Conservation (phyloP, 2,329 filamentous ascomycete species). For the Epichloe brachyelytri region DNA sequence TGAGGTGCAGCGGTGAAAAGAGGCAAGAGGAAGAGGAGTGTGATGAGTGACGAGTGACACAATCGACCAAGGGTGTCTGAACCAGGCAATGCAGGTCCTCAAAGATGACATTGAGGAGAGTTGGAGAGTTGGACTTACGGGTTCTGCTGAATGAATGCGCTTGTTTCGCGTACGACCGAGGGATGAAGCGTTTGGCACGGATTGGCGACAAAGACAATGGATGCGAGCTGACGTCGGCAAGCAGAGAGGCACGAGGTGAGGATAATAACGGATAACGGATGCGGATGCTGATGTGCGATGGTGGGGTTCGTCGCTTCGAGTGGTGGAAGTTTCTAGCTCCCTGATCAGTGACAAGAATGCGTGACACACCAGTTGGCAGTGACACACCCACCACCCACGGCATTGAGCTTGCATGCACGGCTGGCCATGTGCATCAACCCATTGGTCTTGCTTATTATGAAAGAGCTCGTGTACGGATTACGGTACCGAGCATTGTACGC, state of each 20-base stretch:
- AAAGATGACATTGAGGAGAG: not conserved
- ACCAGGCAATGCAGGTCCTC: too few species aligned
- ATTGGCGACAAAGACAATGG: too few species aligned
- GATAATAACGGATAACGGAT: not conserved
- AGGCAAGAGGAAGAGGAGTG: not conserved
- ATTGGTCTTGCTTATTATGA: not conserved
- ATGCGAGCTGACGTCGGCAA: too few species aligned
- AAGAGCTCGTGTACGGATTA: not conserved
- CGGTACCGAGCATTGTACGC: not conserved
- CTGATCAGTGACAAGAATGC: not conserved
- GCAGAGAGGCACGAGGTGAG: not conserved
- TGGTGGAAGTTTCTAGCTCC: slow-evolving; percentile 13
- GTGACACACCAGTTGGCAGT: too few species aligned
- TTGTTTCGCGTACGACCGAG: too few species aligned
- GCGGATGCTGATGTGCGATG: not conserved
- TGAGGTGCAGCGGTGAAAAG: not conserved
- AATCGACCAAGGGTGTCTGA: not conserved
- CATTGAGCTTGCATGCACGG: not conserved
- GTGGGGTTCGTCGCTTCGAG: not conserved
- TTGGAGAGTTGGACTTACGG: not conserved
- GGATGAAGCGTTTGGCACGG: too few species aligned
- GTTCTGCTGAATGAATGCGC: not conserved
- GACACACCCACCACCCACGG: too few species aligned
- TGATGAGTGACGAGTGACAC: not conserved
- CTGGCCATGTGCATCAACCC: not conserved